These are phyloP conservation scores for Microbotryum intermedium DNA, from an alignment of 1,284 basidiomycete species.

Conservation along the genomic window DNA sequence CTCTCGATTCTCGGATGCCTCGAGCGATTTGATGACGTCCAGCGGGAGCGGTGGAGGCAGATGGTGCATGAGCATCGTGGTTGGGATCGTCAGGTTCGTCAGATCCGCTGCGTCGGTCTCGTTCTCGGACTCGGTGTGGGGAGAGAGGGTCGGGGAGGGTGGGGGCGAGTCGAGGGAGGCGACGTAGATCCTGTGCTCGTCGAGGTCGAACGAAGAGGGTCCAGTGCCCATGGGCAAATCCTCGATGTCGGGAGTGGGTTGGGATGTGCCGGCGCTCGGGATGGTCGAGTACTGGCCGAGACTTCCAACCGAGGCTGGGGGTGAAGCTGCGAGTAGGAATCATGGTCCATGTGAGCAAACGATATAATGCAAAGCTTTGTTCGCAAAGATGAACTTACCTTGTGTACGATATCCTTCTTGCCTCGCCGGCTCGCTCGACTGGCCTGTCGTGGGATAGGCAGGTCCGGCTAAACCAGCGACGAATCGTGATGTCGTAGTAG, in stretches of 20 bases:
- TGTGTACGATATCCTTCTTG: too few relatives aligned
- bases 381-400: not conserved
- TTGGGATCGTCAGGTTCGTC: not conserved
- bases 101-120: too few relatives aligned
- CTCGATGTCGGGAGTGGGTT: not conserved
- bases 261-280: not conserved
- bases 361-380: too few relatives aligned
- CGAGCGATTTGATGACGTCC: too few relatives aligned
- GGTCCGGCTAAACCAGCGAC: too few relatives aligned
- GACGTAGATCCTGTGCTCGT: slow-evolving; percentile 21
- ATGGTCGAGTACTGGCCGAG: not conserved
- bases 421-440: too few relatives aligned
- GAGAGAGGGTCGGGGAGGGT: too few relatives aligned
- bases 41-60: not conserved
- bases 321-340: not conserved
- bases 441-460: too few relatives aligned
- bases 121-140: too few relatives aligned
- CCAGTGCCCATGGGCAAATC: slow-evolving; percentile 15
- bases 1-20: too few relatives aligned
- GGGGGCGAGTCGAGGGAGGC: slow-evolving; percentile 8
- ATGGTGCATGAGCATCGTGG: not conserved
- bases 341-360: not conserved
- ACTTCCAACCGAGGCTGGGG: not conserved
- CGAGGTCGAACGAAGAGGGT: slow-evolving; percentile 7
- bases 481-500: too few relatives aligned